Percentiles rank a stretch among this genome's conserved stretches.
Evolutionary conservation across 768 basidiomycete species (phyloP).

Genomic region (Leucogyrophana mollusca): DNA sequence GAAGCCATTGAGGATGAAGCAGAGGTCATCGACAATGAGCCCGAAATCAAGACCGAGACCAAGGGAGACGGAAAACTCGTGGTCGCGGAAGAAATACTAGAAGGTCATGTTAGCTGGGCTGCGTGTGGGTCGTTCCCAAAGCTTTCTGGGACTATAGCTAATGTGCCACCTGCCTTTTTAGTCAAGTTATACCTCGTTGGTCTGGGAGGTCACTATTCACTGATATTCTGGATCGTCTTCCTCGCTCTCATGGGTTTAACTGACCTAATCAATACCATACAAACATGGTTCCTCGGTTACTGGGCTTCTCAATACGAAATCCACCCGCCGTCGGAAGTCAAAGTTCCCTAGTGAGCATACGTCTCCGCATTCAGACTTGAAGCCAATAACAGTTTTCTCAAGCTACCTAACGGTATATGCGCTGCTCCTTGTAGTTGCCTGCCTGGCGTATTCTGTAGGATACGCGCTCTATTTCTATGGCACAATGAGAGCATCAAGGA

Average conservation of each 20-base stretch:
- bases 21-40: constrained; percentile 20
- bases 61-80: constrained; percentile 54
- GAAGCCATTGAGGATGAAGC: constrained; percentile 6
- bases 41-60: constrained; percentile 8
- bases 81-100: constrained; percentile 59
- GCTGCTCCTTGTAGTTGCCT: constrained; percentile 30
- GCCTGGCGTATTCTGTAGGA: constrained; percentile 32
- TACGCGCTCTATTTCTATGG: constrained; percentile 45
- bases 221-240: constrained; percentile 31
- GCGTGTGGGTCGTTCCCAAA: constrained; percentile 28
- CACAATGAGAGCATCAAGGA: constrained; percentile 49
- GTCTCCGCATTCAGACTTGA: neutral
- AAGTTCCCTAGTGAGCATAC: constrained; percentile 30
- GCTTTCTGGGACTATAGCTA: constrained; percentile 7
- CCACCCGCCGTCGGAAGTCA: constrained; percentile 31
- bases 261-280: constrained; percentile 19
- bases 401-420: constrained; percentile 54
- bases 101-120: constrained; percentile 56
- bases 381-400: neutral
- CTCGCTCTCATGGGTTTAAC: constrained; percentile 17
- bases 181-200: constrained; percentile 27
- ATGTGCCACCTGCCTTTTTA: constrained; percentile 14
- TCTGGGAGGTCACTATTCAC: constrained; percentile 21
- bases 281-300: constrained; percentile 44
- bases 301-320: constrained; percentile 44